Conservation (phyloP, 352 stramenopile genomes). For the Phytophthora constricta region DNA sequence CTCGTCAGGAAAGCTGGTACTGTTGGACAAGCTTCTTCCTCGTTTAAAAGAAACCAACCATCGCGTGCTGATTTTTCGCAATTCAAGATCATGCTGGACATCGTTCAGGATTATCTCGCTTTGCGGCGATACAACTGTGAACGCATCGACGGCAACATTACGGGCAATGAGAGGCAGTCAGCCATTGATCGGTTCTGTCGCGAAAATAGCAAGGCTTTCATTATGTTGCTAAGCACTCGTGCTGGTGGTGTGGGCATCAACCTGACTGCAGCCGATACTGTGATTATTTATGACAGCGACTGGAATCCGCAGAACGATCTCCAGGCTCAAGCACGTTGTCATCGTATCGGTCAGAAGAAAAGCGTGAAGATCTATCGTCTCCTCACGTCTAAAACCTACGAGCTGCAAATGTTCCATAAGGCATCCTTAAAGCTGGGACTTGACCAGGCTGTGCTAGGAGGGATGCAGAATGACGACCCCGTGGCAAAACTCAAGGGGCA, state of each 20-base stretch:
- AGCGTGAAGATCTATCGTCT: slow-evolving; percentile 94
- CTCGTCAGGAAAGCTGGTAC: slow-evolving; percentile 97
- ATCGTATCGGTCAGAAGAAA: slow-evolving; percentile 95
- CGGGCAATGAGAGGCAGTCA: slow-evolving; percentile 94
- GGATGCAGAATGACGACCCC: slow-evolving; percentile 76
- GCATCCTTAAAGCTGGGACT: slow-evolving; percentile 93
- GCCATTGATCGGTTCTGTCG: slow-evolving; percentile 93
- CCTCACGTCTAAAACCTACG: slow-evolving; percentile 93
- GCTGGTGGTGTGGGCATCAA: slow-evolving; percentile 99
- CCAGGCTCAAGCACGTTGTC: slow-evolving; percentile 91
- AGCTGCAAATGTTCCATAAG: slow-evolving; percentile 94
- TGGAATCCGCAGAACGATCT: slow-evolving; percentile 98
- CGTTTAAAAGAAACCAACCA: slow-evolving; percentile 96
- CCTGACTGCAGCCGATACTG: slow-evolving; percentile 89
- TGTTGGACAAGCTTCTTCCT: slow-evolving; percentile 99
- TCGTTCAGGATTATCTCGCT: slow-evolving; percentile 98
- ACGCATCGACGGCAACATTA: slow-evolving; percentile 99
- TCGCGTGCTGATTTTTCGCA: slow-evolving; percentile 98
- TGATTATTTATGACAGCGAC: slow-evolving; percentile 98
- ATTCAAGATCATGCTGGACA: slow-evolving; percentile 99
- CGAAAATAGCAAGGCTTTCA: slow-evolving; percentile 83
- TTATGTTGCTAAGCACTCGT: slow-evolving; percentile 98
- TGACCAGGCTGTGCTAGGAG: slow-evolving; percentile 91
- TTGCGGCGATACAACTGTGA: slow-evolving; percentile 94
- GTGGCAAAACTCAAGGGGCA: slow-evolving; percentile 49